Evolutionary conservation across 345 rosid species (phyloP).

Genomic region (Brassica rapa): DNA sequence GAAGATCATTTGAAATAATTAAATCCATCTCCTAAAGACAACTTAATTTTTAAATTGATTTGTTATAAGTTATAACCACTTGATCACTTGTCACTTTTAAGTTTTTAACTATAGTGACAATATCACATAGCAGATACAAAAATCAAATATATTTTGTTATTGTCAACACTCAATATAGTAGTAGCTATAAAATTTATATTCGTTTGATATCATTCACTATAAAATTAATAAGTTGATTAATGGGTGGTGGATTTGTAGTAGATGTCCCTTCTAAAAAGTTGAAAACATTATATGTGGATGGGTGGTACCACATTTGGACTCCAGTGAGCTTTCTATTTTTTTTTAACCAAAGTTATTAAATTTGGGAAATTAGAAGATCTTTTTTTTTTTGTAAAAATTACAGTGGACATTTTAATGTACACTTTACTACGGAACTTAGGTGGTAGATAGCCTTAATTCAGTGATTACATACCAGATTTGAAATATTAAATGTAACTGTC

Average conservation of each 20-base stretch:
- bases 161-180: background rate
- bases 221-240: background rate
- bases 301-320: conserved; percentile 1
- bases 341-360: background rate
- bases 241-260: conserved; percentile 1
- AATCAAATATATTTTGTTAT: background rate
- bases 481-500: background rate
- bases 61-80: background rate
- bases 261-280: conserved; percentile 1
- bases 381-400: background rate
- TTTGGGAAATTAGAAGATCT: background rate
- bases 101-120: background rate
- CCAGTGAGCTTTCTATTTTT: background rate
- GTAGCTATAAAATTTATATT: background rate
- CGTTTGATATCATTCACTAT: background rate
- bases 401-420: background rate
- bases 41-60: background rate
- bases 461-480: background rate
- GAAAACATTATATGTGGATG: background rate
- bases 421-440: background rate
- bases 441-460: background rate
- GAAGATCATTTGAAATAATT: background rate
- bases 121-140: background rate
- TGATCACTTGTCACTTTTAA: background rate
- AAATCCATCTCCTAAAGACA: background rate